Base-by-base conservation (phyloP, 1,284 basidiomycete genomes). In the Heterobasidion parviporum region DNA sequence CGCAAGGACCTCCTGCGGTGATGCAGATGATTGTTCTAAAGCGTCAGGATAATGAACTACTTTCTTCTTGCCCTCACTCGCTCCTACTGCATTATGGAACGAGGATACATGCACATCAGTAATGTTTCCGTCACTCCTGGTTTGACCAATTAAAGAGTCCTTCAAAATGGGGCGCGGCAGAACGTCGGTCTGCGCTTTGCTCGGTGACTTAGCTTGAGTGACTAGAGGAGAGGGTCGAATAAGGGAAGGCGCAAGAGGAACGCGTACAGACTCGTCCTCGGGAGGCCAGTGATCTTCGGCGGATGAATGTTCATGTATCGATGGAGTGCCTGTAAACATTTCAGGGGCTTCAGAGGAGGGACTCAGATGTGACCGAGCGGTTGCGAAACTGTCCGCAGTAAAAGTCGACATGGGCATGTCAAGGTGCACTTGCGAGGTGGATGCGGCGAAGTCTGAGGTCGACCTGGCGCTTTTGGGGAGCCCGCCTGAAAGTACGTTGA, bases 1-100 rank as follows among this genome's bases (percentile, higher is more conserved):
- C 49, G 76, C 71, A 33, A 90, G 73, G 6, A 89, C 87, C 56
- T 81, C 78, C 8, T 64, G 61, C 0, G 86, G 85, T 35, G 82
- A 70, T 4, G 68, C 80, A 41, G 84, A 79, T 26, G 8, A 8
- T 41, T n/a, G 62, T 61, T 61, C 35, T 52, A 65, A 49, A 38
- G 60, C 16, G 55, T 57, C 43, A 5, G 67, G 63, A 35, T 71
- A 70, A 50, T 75, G 75, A 16, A 67, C 70, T 20, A 61, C 58
- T 55, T 67, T 71, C 0, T 61, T 63, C 50, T 66, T 70, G 3
- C 66, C 65, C 56, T 70, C 69, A 26, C 60, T 59, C 56, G 67
- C 72, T 0, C 63, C 65, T 53, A 67, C 70, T 1, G 65, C 65
- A 54, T 68, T 67, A 46, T 10, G 20, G 12, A 47, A 44, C 9